phyloP scores from a whole-genome alignment of 2,329 filamentous ascomycete species.

The Aspergillus costaricaensis region DNA sequence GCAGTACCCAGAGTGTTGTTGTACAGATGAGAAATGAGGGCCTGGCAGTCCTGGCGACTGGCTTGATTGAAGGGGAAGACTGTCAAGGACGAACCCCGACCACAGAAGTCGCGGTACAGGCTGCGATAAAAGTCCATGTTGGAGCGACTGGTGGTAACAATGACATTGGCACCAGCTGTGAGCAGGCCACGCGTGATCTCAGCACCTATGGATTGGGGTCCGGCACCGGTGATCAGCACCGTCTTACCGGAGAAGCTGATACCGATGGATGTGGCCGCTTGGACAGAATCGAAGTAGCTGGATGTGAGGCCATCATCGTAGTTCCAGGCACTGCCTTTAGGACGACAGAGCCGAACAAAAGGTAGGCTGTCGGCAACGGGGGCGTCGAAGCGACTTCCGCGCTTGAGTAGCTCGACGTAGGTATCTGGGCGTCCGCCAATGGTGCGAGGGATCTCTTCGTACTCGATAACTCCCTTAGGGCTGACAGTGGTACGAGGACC shows the following conservation, averaged over 20 bases:
- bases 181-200: constrained; percentile 2
- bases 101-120: not conserved
- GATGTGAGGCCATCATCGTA: not conserved
- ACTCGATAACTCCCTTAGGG: not conserved
- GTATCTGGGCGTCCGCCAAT: not conserved
- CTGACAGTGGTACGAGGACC: not conserved
- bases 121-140: not conserved
- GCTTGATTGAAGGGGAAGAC: constrained; percentile 12
- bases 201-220: constrained; percentile 4
- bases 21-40: constrained; percentile 5
- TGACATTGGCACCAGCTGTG: constrained; percentile 7
- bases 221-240: constrained; percentile 9
- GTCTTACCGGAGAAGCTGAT: constrained; percentile 3
- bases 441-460: not conserved
- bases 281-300: not conserved
- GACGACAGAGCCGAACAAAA: not conserved
- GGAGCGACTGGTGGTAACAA: constrained; percentile 10
- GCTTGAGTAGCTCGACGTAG: not conserved
- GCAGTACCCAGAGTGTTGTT: not conserved
- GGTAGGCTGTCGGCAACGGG: not conserved
- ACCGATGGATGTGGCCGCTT: not conserved
- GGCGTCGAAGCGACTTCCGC: not conserved
- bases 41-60: constrained; percentile 3
- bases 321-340: not conserved
- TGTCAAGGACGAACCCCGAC: constrained; percentile 4